Evolutionary conservation across 2,329 filamentous ascomycete species (phyloP), one percentile per base, ranked within the genome.

Genomic region (Rhinocladiella similis): DNA sequence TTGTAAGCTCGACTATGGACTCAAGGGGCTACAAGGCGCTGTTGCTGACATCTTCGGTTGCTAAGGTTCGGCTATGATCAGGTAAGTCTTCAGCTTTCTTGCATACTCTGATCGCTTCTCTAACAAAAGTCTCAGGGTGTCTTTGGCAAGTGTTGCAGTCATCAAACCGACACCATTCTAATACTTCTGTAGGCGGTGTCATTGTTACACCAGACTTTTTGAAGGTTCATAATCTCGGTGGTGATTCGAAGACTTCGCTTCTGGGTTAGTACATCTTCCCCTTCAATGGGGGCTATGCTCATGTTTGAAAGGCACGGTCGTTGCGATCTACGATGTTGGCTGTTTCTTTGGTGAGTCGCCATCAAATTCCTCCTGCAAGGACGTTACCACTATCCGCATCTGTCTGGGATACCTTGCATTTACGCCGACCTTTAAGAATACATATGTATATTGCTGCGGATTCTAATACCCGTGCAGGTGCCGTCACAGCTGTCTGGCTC

Each of bases 261-360:
- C 35, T 63, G n/a, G 59, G 61, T 60, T 38, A 5, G 35, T 38
- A 38, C 9, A 36, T 48, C 25, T 27, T 13, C 9, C 45, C 10
- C 48, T 19, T 22, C 6, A 3, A 3, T 12, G 16, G n/a, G 22
- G 25, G 5, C 27, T 3, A 18, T 10, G 35, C 35, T 50, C 13
- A 49, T 48, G 18, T 3, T 16, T 19, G 6, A 12, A 16, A 56
- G 55, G 71, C n/a, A 82, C 80, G 0, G 78, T 83, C 10, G 82
- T 80, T 1, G 81, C 81, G 1, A 79, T 83, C 52, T 84, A 84
- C 66, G 80, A 84, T 60, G 73, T 85, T 29, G 82, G 82, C 7
- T 85, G 82, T 65, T 84, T 85, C 67, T 69, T 84, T 42, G 83
- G 83, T 25, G 22, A 25, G 22, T 25, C 22, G 22, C 7, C 22